Evolutionary conservation across 176 grass and related monocot genomes (phyloP), one percentile per base, ranked within the genome.

Genomic region (Ensete ventricosum): DNA sequence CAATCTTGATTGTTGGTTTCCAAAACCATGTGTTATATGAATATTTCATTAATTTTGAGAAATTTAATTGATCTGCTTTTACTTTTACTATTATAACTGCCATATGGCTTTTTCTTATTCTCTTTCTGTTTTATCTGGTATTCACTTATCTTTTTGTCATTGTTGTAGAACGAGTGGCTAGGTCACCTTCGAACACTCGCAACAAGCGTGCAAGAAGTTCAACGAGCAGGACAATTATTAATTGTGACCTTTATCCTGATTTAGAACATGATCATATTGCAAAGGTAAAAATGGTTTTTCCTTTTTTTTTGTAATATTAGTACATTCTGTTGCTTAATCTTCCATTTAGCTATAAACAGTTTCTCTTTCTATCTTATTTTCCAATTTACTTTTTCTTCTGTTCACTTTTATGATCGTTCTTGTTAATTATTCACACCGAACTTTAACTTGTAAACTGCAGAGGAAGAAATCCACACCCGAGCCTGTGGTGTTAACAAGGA

Each of bases 391-490:
- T 43, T 43, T 43, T 43, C 34, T 4, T 57, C 11, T 17, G 16
- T 17, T 17, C 3, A 5, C 34, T 43, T 43, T 43, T 17, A 29
- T 72, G 34, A 43, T 43, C 34, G 6, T 43, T 43, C 34, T 43
- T 43, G 34, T 43, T 43, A 43, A 43, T 43, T 43, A 43, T 43
- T 43, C 34, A 43, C 34, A 43, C 34, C 4, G 4, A 43, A 43
- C 34, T 43, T 43, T 43, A 4, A 43, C 34, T 43, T 43, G 34
- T 76, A 87, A 53, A 52, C 52, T n/a, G 52, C 50, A 76, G 77
- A 17, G 55, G 50, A 26, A 16, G 53, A 62, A 82, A 75, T 59
- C 73, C 50, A 73, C 65, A 62, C 81, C 80, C 71, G 80, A 74
- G 57, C 57, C 16, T 13, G 75, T 78, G 34, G 34, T 43, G 34